Base-by-base conservation (phyloP, 2,329 filamentous ascomycete genomes). In the Pseudofabraea citricarpa region DNA sequence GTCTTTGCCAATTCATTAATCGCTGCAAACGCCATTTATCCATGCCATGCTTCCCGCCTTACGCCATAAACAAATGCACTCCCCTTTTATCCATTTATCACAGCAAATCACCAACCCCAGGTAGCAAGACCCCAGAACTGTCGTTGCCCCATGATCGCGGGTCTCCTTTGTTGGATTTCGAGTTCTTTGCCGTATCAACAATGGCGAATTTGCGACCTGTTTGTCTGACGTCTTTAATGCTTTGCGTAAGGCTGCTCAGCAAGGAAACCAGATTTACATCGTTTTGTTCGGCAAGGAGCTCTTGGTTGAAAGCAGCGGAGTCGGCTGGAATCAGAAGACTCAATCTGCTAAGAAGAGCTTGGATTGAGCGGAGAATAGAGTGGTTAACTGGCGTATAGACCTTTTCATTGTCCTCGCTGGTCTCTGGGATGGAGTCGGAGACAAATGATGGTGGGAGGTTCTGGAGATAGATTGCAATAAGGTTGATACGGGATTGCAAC, bases 321-420 rank as follows among this genome's bases (percentile, higher is more conserved):
- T 87, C 75, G 2, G 83, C 57, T 3, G 91, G 89, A 4, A 85
- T 81, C 42, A 96, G 77, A 15, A 97, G 82, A 29, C 86, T 85
- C 21, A 96, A 76, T 40, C 91, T 85, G 39, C 84, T 84, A 49
- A 95, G 78, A 31, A 96, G 82, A 2, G 90, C 85, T 58, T 90
- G 87, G 50, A 96, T 89, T 51, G 88, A 88, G 49, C 93, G 89
- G 23, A 98, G 80, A 32, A 96, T 83, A 2, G 81, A 75, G 57
- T 89, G 77, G 6, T 88, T 56, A 35, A 56, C 52, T n/a, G 52
- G 51, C 18, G 52, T 54, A 20, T 56, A 51, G 22, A 55, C 50
- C 37, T 56, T 49, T n/a, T 47, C 46, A 19, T 47, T 48, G 32
- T 44, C 48, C 36, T 59, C 57, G 27, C 42, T 42, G 53, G 44